Conservation (phyloP, 495 filamentous ascomycete species). For the Copromyces sp. region DNA sequence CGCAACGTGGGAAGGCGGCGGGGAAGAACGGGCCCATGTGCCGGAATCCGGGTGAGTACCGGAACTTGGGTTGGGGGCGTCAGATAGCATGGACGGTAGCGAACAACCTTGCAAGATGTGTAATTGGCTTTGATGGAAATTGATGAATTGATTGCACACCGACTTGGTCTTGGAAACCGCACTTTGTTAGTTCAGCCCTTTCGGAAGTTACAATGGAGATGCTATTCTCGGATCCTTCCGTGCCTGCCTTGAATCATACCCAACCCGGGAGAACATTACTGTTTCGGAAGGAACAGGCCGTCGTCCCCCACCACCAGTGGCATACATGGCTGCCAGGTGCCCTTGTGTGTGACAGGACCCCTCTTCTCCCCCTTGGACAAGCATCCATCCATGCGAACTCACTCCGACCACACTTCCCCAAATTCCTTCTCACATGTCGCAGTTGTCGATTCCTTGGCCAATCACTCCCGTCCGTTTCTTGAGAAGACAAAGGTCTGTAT, state of each 20-base stretch:
- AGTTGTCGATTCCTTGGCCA: conserved; percentile 1
- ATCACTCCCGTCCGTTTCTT: neutral
- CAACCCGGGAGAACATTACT: neutral
- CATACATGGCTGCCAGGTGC: neutral
- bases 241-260: neutral
- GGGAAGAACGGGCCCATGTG: neutral
- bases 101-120: neutral
- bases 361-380: neutral
- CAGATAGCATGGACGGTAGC: neutral
- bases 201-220: neutral
- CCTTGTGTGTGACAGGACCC: neutral
- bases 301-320: neutral
- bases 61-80: neutral
- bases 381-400: neutral
- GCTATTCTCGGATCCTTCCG: neutral
- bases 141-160: neutral
- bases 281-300: neutral
- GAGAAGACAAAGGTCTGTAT: conserved; percentile 1
- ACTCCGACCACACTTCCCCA: neutral
- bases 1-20: neutral
- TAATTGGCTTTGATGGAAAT: neutral
- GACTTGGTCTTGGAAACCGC: neutral
- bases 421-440: neutral
- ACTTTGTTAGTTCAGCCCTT: neutral
- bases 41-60: neutral